These are phyloP conservation scores for Ceratobasidium sp. DNA, from an alignment of 1,284 basidiomycete species.

Conservation along the genomic window DNA sequence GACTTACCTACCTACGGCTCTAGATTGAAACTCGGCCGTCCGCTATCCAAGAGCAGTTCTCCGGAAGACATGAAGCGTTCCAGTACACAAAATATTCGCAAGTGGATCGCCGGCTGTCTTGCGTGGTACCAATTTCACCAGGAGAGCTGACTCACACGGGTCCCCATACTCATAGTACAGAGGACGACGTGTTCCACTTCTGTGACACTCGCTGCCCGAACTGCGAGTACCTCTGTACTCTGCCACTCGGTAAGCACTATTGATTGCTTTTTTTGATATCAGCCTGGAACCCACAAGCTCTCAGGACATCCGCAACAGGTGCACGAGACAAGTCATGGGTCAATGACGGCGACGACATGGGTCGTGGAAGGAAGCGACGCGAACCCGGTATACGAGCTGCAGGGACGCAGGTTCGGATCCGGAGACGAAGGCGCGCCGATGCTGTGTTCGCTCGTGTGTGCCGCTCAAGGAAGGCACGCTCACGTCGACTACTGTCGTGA, in stretches of 20 bases:
- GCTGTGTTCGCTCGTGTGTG: constrained; percentile 69
- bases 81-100: constrained; percentile 57
- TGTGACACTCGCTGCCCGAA: constrained; percentile 66
- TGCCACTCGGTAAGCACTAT: constrained; percentile 60
- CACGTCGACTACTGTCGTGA: constrained; percentile 68
- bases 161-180: constrained; percentile 61
- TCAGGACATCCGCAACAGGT: constrained; percentile 68
- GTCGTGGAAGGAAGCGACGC: constrained; percentile 62
- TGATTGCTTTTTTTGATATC: not conserved
- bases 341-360: constrained; percentile 69
- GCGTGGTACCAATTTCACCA: constrained; percentile 60
- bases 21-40: constrained; percentile 68
- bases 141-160: constrained; percentile 60
- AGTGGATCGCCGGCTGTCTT: constrained; percentile 61
- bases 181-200: constrained; percentile 59
- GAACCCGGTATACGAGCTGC: constrained; percentile 61
- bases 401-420: constrained; percentile 64
- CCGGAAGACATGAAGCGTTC: constrained; percentile 59
- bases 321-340: constrained; percentile 71
- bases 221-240: constrained; percentile 68
- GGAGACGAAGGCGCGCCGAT: constrained; percentile 70
- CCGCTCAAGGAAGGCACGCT: constrained; percentile 62
- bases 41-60: constrained; percentile 62
- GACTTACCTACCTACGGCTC: constrained; percentile 51
- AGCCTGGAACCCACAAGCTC: not conserved